Evolutionary conservation across 2,329 filamentous ascomycete genomes (phyloP), one percentile per base, ranked within the genome.

Genomic region (Talaromyces amestolkiae): DNA sequence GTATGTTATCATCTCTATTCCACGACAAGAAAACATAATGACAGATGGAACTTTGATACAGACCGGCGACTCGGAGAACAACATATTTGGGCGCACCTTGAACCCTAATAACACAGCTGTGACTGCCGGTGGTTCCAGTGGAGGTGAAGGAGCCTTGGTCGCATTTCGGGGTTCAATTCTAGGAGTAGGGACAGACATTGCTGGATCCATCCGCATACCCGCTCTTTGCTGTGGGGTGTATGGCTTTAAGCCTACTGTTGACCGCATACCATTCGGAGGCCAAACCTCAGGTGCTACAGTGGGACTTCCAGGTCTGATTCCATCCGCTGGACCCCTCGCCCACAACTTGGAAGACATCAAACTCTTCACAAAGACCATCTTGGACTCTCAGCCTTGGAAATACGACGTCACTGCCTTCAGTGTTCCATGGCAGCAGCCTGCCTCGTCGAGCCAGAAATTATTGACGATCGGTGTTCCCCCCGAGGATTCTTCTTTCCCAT

Each of bases 201-300:
- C 66, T 39, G 66, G 53, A 24, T 63, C 74, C 0, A 74, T 78
- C 53, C 74, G 77, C 19, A 77, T 77, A 19, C 77, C 77, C 1
- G 68, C 75, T 5, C 64, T 76, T 1, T 77, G 73, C 66, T 75
- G 73, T 41, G 76, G 76, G 0, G 67, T 73, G 1, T 78, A 76
- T 58, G 76, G 75, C 10, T 76, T 78, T 67, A 78, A 77, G 59
- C 77, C 77, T 1, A 77, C 73, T 33, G 70, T 69, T 13, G 71
- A 73, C 24, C 72, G 85, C 2, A 71, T 85, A 2, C 82, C 82
- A 0, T 84, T 80, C 65, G 81, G 82, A 15, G 80, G 81, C 13
- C 54, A 68, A 71, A 15, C 19, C 10, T 37, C 71, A 10, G 70
- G 68, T 3, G 35, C 66, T 3, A 54, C 65, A 5, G 69, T 70